Percentiles rank a stretch among this genome's conserved stretches.
These are phyloP conservation scores for Allium cepa DNA, from an alignment of 106 monocot species.

Conservation along the genomic window DNA sequence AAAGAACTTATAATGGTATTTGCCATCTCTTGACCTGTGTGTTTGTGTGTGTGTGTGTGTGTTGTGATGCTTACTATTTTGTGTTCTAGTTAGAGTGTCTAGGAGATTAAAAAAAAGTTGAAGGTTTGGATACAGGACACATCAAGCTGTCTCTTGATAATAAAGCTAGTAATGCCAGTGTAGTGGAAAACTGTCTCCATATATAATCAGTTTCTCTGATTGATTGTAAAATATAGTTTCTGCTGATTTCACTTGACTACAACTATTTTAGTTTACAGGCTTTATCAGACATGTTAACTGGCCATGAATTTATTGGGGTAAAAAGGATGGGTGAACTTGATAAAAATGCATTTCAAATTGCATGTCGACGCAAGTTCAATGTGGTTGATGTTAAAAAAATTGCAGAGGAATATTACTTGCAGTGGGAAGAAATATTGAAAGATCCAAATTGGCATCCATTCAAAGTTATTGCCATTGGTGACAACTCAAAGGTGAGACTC, in stretches of 20 bases:
- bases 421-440: neutral
- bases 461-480: neutral
- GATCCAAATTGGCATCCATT: slow-evolving; percentile 6
- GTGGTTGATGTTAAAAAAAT: neutral
- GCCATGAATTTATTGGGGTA: neutral
- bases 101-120: neutral
- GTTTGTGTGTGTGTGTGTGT: neutral
- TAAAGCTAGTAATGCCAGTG: neutral
- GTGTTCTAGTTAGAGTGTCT: neutral
- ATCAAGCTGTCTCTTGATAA: neutral
- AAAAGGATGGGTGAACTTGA: slow-evolving; percentile 6
- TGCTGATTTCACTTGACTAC: neutral
- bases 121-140: neutral
- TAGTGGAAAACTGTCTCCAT: too few relatives aligned
- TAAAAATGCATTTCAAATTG: neutral
- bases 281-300: neutral
- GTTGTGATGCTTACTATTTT: neutral
- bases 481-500: neutral
- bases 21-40: too few relatives aligned
- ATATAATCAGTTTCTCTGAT: too few relatives aligned
- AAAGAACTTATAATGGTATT: slow-evolving; percentile 53
- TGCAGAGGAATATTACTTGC: neutral
- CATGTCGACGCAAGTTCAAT: neutral
- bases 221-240: too few relatives aligned
- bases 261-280: neutral